phyloP scores from a whole-genome alignment of 148 eudicot species.

The Silene latifolia region DNA sequence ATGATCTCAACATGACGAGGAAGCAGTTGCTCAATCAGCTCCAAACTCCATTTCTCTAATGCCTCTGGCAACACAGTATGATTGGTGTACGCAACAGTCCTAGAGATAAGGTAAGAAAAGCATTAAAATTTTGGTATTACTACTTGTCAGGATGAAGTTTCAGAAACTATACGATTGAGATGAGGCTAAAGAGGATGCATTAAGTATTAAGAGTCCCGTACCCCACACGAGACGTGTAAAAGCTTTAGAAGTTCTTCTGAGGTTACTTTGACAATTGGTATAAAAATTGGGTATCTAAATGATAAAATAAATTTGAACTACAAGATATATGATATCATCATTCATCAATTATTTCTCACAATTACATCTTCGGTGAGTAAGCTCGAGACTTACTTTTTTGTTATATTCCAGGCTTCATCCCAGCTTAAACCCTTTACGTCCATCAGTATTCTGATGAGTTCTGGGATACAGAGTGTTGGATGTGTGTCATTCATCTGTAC shows the following conservation, averaged over 20 bases:
- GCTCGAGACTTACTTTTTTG: conserved; percentile 51
- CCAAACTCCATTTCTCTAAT: conserved; percentile 96
- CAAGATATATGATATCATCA: not conserved
- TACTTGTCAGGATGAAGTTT: conserved; percentile 4
- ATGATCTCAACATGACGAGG: conserved; percentile 97
- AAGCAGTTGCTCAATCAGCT: conserved; percentile 74
- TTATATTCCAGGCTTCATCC: conserved; percentile 82
- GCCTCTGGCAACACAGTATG: conserved; percentile 98
- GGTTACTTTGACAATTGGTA: not conserved
- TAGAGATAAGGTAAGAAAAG: conserved; percentile 21
- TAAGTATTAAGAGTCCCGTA: not conserved
- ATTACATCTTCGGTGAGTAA: not conserved
- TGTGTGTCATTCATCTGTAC: conserved; percentile 99
- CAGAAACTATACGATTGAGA: not conserved
- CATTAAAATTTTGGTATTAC: conserved; percentile 2
- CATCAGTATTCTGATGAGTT: conserved; percentile 82
- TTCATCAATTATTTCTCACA: no score
- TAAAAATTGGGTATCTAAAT: not conserved
- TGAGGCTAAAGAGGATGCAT: not conserved
- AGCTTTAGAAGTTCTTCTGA: conserved; percentile 6
- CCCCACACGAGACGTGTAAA: not conserved
- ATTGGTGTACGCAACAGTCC: conserved; percentile 96
- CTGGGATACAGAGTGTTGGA: conserved; percentile 96
- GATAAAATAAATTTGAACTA: not conserved
- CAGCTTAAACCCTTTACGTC: conserved; percentile 85